phyloP scores from a whole-genome alignment of 345 rosid genomes.

The Ricinus communis region DNA sequence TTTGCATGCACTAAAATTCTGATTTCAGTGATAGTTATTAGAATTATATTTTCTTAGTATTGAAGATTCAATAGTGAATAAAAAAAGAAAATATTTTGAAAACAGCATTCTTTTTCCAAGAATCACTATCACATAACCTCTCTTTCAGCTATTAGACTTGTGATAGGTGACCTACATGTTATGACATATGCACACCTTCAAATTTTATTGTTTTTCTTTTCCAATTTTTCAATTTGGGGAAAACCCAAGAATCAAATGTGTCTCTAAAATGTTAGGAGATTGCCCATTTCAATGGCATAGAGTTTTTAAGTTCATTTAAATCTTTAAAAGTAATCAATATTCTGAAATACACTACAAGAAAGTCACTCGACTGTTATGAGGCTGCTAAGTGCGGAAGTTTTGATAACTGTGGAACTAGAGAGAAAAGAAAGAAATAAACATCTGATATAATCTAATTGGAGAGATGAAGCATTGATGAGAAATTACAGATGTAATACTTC shows the following conservation, averaged over 20 bases:
- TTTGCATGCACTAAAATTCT: neutral
- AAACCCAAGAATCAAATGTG: neutral
- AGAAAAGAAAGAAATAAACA: no score
- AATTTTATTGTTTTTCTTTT: neutral
- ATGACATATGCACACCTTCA: neutral
- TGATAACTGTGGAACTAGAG: no score
- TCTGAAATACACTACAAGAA: no score
- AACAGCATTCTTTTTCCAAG: neutral
- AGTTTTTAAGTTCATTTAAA: no score
- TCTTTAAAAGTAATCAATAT: no score
- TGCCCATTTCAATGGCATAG: neutral
- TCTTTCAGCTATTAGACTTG: neutral
- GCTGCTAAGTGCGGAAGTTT: no score
- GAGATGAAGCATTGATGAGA: slow-evolving; percentile 9
- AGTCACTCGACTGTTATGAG: neutral
- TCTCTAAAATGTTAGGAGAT: neutral
- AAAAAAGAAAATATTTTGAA: neutral
- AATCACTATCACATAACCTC: neutral
- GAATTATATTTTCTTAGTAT: neutral
- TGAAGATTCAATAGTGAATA: slow-evolving; percentile 1
- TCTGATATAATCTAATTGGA: neutral
- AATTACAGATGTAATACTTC: neutral
- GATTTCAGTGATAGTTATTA: neutral
- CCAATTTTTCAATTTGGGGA: neutral
- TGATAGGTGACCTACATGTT: slow-evolving; percentile 7